Evolutionary conservation across 345 rosid genomes (phyloP), one percentile per base, ranked within the genome.

Genomic region (Erysimum cheiranthoides): DNA sequence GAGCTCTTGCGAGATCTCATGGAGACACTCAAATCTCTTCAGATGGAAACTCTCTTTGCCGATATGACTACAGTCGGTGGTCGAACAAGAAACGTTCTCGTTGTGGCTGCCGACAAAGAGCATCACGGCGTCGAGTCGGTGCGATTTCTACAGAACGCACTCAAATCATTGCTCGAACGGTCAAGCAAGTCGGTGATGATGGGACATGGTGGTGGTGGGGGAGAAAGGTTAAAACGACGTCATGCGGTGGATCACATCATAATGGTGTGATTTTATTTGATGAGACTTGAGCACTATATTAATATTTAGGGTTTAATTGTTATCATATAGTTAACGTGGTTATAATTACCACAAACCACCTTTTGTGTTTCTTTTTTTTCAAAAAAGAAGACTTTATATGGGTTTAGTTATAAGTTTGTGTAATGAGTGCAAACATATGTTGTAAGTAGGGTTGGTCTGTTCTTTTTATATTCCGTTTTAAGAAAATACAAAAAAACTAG

Each of bases 1-100:
- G 88, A 95, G 68, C 91, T 95, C 34, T 58, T 95, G 59, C 85
- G 88, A 5, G 97, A 95, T 43, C 83, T 95, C 21, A 75, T 75
- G 5, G 90, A 92, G 82, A 88, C 82, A 51, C 81, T 92, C 28
- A 89, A 88, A 28, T 92, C 97, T 5, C 93, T 95, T 12, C 88
- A 88, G 35, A 77, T 95, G 71, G 86, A 82, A 85, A 89, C 90
- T 10, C 65, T 89, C 7, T 84, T 74, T 68, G 90, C 96, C 5
- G 96, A 92, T 76, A 86, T 92, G 87, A 91, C 87, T 1, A 90
- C 96, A 8, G 73, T 95, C 0, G 93, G 91, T 5, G 96, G 92
- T 53, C 82, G 97, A 57, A 82, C 85, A n/a, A 84, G 91, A 58
- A 95, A 85, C 46, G 88, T 89, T 65, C 82, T 95, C 3, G 76